Percentiles rank a stretch among this genome's conserved stretches.
Evolutionary conservation across 177 flowering plant species (phyloP).

Genomic region (Vitis hybrid): DNA sequence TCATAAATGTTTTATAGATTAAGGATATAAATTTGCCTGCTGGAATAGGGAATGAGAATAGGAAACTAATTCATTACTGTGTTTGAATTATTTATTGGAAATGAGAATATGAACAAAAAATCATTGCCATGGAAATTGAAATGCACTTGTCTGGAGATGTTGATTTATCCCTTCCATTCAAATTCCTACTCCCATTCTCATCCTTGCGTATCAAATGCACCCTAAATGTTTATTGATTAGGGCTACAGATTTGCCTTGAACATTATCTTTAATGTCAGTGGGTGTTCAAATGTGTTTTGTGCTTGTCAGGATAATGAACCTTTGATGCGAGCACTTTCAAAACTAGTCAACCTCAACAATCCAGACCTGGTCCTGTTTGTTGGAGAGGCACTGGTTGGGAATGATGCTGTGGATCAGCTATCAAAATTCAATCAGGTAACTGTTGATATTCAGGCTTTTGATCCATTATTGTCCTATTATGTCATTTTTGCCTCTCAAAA

Average conservation of each 20-base stretch:
- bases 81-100: no score
- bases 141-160: neutral
- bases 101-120: no score
- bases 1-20: no score
- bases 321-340: slow-evolving; percentile 93
- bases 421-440: slow-evolving; percentile 90
- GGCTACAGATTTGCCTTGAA: no score
- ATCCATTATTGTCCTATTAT: neutral
- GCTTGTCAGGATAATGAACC: slow-evolving; percentile 87
- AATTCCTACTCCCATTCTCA: no score
- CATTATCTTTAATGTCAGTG: neutral
- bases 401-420: slow-evolving; percentile 95
- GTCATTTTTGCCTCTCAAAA: neutral
- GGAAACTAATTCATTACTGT: no score
- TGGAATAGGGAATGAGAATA: no score
- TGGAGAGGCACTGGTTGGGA: slow-evolving; percentile 97
- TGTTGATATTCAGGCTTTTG: neutral
- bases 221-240: no score
- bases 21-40: no score
- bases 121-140: no score
- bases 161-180: neutral
- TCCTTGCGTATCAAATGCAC: no score
- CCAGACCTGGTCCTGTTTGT: slow-evolving; percentile 94
- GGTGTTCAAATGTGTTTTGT: neutral
- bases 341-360: slow-evolving; percentile 79